Conservation (phyloP, 345 rosid genomes). For the Corchorus capsularis region DNA sequence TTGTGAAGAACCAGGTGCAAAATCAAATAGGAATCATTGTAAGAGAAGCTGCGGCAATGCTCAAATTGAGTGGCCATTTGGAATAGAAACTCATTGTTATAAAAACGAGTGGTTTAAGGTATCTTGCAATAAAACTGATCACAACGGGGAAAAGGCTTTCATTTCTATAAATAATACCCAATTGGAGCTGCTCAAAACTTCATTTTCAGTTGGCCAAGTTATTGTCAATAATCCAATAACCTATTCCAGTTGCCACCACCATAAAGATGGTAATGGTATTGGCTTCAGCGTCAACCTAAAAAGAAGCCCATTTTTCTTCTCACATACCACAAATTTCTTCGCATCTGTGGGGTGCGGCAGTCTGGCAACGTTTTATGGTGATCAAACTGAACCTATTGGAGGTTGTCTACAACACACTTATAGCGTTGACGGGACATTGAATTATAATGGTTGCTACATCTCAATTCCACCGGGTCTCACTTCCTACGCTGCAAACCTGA, state of each 20-base stretch:
- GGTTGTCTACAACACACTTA: background rate
- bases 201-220: background rate
- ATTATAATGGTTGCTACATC: background rate
- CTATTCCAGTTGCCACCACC: background rate
- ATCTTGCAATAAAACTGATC: background rate
- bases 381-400: no score
- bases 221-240: background rate
- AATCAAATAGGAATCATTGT: background rate
- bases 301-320: conserved; percentile 5
- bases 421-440: background rate
- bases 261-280: no score
- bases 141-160: background rate
- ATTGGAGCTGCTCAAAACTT: background rate
- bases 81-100: conserved; percentile 5
- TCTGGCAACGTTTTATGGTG: no score
- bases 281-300: background rate
- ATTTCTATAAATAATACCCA: background rate
- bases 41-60: conserved; percentile 4
- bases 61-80: conserved; percentile 19
- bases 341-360: conserved; percentile 12
- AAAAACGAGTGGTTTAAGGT: background rate
- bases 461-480: background rate
- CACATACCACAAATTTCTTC: background rate
- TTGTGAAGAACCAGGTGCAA: background rate
- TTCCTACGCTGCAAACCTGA: background rate